phyloP scores from a whole-genome alignment of 1,139 yeast species.

The Suhomyces taliae region DNA sequence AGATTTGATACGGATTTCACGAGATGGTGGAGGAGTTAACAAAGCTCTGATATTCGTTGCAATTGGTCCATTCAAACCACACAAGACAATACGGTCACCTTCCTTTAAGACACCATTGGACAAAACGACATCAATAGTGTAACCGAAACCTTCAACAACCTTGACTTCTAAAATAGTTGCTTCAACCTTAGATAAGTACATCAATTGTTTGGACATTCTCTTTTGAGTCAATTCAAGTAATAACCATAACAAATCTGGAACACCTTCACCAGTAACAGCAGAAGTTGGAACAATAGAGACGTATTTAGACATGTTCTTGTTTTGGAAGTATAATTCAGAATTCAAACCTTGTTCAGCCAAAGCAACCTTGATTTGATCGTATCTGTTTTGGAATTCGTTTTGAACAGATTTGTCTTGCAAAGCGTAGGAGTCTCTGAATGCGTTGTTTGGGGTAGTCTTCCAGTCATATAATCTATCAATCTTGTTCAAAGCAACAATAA shows the following conservation, averaged over 20 bases:
- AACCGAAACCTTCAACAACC: conserved; percentile 98
- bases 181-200: conserved; percentile 90
- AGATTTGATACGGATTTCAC: conserved; percentile 93
- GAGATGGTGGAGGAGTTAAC: conserved; percentile 94
- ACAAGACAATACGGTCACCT: conserved; percentile 92
- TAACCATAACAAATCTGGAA: conserved; percentile 96
- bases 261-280: conserved; percentile 99
- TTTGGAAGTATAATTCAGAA: conserved; percentile 93
- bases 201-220: conserved; percentile 98
- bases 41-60: conserved; percentile 96
- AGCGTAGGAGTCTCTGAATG: conserved; percentile 91
- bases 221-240: conserved; percentile 93
- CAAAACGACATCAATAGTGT: conserved; percentile 95
- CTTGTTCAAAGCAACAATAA: conserved; percentile 93
- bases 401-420: conserved; percentile 83
- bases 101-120: conserved; percentile 93
- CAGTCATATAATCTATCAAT: conserved; percentile 97
- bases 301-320: conserved; percentile 86
- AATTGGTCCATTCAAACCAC: conserved; percentile 98
- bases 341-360: conserved; percentile 98
- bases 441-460: conserved; percentile 85
- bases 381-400: conserved; percentile 87
- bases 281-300: conserved; percentile 98
- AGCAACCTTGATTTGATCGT: conserved; percentile 81
- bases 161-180: conserved; percentile 98